Evolutionary conservation across 2,329 filamentous ascomycete species (phyloP).

Genomic region (Amauroascus verrucosus): DNA sequence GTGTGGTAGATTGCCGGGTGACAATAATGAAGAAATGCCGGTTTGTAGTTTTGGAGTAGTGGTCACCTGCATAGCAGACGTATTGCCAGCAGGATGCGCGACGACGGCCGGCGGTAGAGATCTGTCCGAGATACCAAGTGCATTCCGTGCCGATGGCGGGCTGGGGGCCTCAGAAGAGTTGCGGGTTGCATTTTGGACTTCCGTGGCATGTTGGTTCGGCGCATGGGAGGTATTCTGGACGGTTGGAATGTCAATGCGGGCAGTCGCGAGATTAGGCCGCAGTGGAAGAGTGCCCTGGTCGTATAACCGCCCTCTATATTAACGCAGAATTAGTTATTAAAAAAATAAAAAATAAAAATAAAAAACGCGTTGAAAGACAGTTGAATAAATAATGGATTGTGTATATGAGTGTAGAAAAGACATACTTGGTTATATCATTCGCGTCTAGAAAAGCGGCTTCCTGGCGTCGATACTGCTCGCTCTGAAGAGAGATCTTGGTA

Average conservation of each 20-base stretch:
- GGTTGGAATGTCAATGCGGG: neutral
- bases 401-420: constrained; percentile 17
- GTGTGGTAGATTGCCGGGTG: neutral
- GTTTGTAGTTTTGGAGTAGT: constrained; percentile 12
- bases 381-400: neutral
- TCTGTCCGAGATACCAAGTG: neutral
- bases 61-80: neutral
- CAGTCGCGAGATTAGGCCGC: constrained; percentile 23
- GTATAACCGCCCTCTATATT: constrained; percentile 48
- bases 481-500: constrained; percentile 47
- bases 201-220: neutral
- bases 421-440: constrained; percentile 50
- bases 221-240: neutral
- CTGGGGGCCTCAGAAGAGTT: neutral
- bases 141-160: neutral
- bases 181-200: neutral
- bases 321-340: neutral
- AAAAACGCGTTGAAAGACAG: neutral
- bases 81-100: neutral
- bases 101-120: neutral
- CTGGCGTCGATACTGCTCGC: constrained; percentile 41
- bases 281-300: constrained; percentile 45
- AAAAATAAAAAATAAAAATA: neutral
- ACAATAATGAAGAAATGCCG: neutral
- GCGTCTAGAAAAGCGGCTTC: constrained; percentile 47